phyloP scores from a whole-genome alignment of 192 early-diverging fungal species.

The Gryganskiella cystojenkinii region DNA sequence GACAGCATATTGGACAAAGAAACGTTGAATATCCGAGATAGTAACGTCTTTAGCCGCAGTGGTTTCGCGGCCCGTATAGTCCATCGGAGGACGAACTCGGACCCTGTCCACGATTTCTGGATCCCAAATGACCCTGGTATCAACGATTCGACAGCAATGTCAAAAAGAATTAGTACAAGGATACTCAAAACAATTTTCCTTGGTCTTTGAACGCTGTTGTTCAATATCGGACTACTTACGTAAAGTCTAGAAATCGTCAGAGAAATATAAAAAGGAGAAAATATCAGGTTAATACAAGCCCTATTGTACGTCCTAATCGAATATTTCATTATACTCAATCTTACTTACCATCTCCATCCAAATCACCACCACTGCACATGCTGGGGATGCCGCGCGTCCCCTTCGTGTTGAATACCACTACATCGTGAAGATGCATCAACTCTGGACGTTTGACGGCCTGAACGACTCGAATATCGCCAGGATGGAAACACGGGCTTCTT shows the following conservation, averaged over 20 bases:
- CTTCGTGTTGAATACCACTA: slow-evolving; percentile 77
- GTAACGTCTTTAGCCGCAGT: slow-evolving; percentile 51
- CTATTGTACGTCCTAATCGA: no score
- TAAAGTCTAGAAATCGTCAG: slow-evolving; percentile 5
- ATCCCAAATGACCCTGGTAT: slow-evolving; percentile 66
- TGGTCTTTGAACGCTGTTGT: no score
- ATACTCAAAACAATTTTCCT: no score
- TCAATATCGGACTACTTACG: no score
- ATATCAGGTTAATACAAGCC: no score
- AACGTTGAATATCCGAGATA: slow-evolving; percentile 61
- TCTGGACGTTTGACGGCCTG: slow-evolving; percentile 62
- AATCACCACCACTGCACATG: slow-evolving; percentile 84
- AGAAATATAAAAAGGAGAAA: no score
- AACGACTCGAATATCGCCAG: slow-evolving; percentile 71
- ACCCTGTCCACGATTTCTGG: slow-evolving; percentile 53
- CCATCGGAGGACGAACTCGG: slow-evolving; percentile 59
- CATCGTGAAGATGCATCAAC: slow-evolving; percentile 65
- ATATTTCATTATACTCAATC: neutral
- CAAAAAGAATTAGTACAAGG: no score
- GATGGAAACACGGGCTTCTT: slow-evolving; percentile 74
- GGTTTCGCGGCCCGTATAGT: slow-evolving; percentile 56
- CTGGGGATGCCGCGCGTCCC: slow-evolving; percentile 78
- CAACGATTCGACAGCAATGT: no score
- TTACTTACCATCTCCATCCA: slow-evolving; percentile 77
- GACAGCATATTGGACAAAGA: slow-evolving; percentile 75